These are phyloP conservation scores for Alternaria sp. DNA, from an alignment of 2,329 filamentous ascomycete species.

Conservation along the genomic window DNA sequence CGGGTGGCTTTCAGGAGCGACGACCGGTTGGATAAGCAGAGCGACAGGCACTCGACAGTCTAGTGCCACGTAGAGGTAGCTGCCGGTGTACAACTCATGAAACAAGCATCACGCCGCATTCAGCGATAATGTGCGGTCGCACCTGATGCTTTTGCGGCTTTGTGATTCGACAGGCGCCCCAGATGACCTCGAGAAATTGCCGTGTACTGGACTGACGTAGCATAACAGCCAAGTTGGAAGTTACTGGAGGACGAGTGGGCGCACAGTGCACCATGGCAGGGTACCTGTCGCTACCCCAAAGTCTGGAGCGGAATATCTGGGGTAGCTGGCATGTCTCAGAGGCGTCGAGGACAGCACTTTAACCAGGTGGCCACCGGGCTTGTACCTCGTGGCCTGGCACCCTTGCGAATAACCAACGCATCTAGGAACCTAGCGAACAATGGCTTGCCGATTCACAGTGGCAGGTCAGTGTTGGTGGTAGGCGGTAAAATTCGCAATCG, in stretches of 20 bases:
- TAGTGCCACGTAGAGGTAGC: slow-evolving; percentile 35
- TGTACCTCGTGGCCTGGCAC: slow-evolving; percentile 30
- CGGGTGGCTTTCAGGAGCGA: slow-evolving; percentile 16
- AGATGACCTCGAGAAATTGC: slow-evolving; percentile 46
- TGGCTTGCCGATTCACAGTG: slow-evolving; percentile 20
- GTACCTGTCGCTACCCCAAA: slow-evolving; percentile 26
- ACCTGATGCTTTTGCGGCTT: slow-evolving; percentile 45
- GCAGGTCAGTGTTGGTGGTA: slow-evolving; percentile 17
- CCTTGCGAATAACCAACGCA: slow-evolving; percentile 24
- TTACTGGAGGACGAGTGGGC: slow-evolving; percentile 20
- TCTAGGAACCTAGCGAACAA: slow-evolving; percentile 38
- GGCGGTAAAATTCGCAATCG: slow-evolving; percentile 21
- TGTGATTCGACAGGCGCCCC: slow-evolving; percentile 41
- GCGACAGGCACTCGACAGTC: slow-evolving; percentile 18
- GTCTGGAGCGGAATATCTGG: slow-evolving; percentile 25
- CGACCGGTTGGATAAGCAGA: slow-evolving; percentile 1
- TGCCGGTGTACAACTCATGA: slow-evolving; percentile 50
- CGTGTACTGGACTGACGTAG: slow-evolving; percentile 40
- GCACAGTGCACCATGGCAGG: slow-evolving; percentile 23
- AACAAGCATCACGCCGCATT: slow-evolving; percentile 46
- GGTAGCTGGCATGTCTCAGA: slow-evolving; percentile 26
- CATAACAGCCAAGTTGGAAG: slow-evolving; percentile 20
- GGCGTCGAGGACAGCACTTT: slow-evolving; percentile 11
- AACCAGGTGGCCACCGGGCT: slow-evolving; percentile 19
- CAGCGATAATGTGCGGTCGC: slow-evolving; percentile 34